Evolutionary conservation across 116 monocot species (phyloP), one percentile per base, ranked within the genome.

Genomic region (Zostera marina): DNA sequence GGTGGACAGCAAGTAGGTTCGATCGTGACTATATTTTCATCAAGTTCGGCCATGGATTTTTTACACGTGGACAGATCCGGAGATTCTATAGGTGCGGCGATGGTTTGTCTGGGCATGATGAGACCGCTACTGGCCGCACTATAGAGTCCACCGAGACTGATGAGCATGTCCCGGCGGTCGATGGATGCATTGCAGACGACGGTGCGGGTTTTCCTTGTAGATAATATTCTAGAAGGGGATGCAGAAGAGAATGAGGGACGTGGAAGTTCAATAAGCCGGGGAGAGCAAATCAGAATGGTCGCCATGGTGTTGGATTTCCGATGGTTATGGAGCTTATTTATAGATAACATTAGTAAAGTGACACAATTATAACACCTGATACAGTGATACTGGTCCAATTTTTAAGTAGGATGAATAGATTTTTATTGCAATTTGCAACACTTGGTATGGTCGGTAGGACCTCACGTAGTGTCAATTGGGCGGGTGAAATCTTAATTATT

Each of bases 121-220:
- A 59, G 59, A 1, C 46, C 44, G 14, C 0, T 56, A 16, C 15
- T 56, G 1, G 44, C 14, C 1, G 56, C 26, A n/a, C 56, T 16
- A 39, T 56, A 56, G 0, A 56, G 56, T 1, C 56, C 56, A 7
- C 39, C 39, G 14, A 56, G 41, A 14, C 56, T 40, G 32, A 56
- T 11, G 13, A 56, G 56, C 14, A 56, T 40, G 32, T 56, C 15
- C 39, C 56, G 56, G 4, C 56, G 56, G 39, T 56, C 56, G 56
- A 56, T 4, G 15, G 56, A 9, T 6, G 15, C 40, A 14, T n/a
- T 11, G 41, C 11, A 9, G 0, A 11, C 1, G 44, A 45, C 12
- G 44, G 44, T 45, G 44, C 12, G 14, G 14, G 44, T 2, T 45
- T 1, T 45, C 14, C 5, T 45, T 14, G 8, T 45, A 11, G 32